Conservation (phyloP, 2,329 filamentous ascomycete species). For the Bipolaris zeicola region DNA sequence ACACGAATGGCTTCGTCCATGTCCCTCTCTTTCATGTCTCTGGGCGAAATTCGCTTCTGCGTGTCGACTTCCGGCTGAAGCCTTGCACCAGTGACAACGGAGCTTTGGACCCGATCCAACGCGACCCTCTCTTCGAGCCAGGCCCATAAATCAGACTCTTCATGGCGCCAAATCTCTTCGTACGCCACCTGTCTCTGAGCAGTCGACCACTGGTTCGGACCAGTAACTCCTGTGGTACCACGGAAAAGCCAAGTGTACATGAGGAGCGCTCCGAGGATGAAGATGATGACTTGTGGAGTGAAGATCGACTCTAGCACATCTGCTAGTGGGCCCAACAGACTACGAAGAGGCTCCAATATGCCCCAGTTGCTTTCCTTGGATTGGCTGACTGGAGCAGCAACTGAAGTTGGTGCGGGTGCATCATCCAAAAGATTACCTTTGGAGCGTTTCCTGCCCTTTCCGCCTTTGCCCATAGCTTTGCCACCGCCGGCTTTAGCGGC, state of each 20-base stretch:
- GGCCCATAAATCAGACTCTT: slow-evolving; percentile 89
- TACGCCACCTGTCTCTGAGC: slow-evolving; percentile 80
- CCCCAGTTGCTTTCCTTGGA: slow-evolving; percentile 66
- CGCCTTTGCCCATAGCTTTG: slow-evolving; percentile 55
- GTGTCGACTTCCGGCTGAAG: slow-evolving; percentile 47
- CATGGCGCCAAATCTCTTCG: slow-evolving; percentile 87
- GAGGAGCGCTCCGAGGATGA: slow-evolving; percentile 67
- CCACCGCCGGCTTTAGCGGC: slow-evolving; percentile 62
- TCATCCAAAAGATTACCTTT: slow-evolving; percentile 60
- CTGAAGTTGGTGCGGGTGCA: slow-evolving; percentile 45
- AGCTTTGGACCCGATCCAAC: slow-evolving; percentile 60
- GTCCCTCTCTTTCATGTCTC: slow-evolving; percentile 72
- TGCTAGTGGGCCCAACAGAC: slow-evolving; percentile 70
- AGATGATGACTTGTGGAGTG: slow-evolving; percentile 77
- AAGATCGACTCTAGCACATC: slow-evolving; percentile 74
- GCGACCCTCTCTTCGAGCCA: slow-evolving; percentile 90
- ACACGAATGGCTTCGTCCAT: slow-evolving; percentile 80
- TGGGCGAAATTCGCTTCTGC: slow-evolving; percentile 56
- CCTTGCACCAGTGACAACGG: slow-evolving; percentile 28
- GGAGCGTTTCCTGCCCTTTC: slow-evolving; percentile 59
- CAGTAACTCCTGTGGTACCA: slow-evolving; percentile 38
- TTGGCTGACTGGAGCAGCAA: slow-evolving; percentile 31
- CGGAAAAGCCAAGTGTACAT: slow-evolving; percentile 45
- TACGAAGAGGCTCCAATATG: slow-evolving; percentile 76
- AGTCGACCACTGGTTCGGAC: slow-evolving; percentile 43